Percentiles rank a stretch among this genome's conserved stretches.
phyloP scores from a whole-genome alignment of 1,284 basidiomycete genomes.

The Rhodotorula sp. region DNA sequence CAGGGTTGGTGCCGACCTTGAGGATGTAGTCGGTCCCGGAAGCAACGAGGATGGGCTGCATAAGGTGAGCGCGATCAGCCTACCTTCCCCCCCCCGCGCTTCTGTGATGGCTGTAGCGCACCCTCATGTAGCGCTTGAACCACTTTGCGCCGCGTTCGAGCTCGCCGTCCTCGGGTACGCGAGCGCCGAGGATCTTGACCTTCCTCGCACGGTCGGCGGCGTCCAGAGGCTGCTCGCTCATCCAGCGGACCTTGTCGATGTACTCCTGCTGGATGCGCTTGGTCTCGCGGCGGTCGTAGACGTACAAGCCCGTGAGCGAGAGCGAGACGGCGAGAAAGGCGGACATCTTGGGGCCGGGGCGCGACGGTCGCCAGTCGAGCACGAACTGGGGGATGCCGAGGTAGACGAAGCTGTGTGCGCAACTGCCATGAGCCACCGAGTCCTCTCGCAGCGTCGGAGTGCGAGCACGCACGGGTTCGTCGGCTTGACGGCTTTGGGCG shows the following conservation, averaged over 20 bases:
- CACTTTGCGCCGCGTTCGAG: slow-evolving; percentile 77
- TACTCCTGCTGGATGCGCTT: slow-evolving; percentile 70
- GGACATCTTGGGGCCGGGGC: slow-evolving; percentile 41
- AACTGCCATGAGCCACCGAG: too few species aligned
- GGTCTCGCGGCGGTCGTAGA: slow-evolving; percentile 42
- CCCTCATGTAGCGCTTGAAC: slow-evolving; percentile 97
- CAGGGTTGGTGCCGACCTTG: slow-evolving; percentile 76
- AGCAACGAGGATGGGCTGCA: slow-evolving; percentile 86
- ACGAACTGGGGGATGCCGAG: slow-evolving; percentile 42
- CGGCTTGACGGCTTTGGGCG: slow-evolving; percentile 11
- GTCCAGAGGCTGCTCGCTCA: slow-evolving; percentile 68
- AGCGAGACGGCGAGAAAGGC: slow-evolving; percentile 33
- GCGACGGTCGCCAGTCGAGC: slow-evolving; percentile 39
- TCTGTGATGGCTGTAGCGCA: slow-evolving; percentile 51
- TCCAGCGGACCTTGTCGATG: slow-evolving; percentile 72
- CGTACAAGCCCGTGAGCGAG: slow-evolving; percentile 24
- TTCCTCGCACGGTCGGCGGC: slow-evolving; percentile 73
- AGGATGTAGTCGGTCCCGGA: slow-evolving; percentile 91
- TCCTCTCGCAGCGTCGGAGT: rapidly evolving
- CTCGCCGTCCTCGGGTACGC: slow-evolving; percentile 95
- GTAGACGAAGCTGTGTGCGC: slow-evolving; percentile 35
- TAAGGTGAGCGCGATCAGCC: slow-evolving; percentile 8
- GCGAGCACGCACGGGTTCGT: slow-evolving; percentile 15
- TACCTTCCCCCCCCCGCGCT: background rate
- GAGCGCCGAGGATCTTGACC: slow-evolving; percentile 80